phyloP scores from a whole-genome alignment of 305 asterid species.

The Solanum aculeatissimum region DNA sequence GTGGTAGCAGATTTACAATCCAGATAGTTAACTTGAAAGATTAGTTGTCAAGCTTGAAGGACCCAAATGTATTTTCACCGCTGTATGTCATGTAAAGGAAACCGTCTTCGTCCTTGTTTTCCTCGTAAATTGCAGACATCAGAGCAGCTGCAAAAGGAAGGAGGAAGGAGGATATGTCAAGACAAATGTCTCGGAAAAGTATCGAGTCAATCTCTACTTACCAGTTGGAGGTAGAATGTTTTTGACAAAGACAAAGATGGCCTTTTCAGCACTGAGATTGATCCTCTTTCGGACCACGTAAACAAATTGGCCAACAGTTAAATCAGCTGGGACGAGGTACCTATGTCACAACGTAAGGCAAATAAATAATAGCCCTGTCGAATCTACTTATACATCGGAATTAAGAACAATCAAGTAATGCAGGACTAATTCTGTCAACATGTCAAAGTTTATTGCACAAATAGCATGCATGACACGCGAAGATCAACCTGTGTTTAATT shows the following conservation, averaged over 20 bases:
- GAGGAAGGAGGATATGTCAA: background rate
- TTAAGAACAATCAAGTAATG: background rate
- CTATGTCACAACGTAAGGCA: background rate
- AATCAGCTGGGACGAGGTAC: constrained; percentile 26
- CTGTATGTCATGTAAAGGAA: constrained; percentile 34
- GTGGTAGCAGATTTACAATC: background rate
- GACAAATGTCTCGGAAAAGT: background rate
- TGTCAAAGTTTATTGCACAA: background rate
- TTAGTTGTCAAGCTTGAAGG: background rate
- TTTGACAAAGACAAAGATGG: constrained; percentile 20
- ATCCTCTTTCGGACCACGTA: constrained; percentile 25
- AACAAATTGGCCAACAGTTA: constrained; percentile 28
- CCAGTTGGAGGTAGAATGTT: constrained; percentile 25
- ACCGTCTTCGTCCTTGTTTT: constrained; percentile 33
- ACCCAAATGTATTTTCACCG: constrained; percentile 32
- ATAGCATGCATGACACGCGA: background rate
- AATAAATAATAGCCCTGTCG: background rate
- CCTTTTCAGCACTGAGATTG: constrained; percentile 21
- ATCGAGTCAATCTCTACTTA: background rate
- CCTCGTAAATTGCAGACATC: constrained; percentile 30
- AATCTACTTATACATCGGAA: background rate
- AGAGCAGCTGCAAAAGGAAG: constrained; percentile 13
- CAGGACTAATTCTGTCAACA: background rate
- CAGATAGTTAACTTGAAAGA: background rate
- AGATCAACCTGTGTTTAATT: background rate